Base-by-base conservation (phyloP, 352 stramenopile species). In the Pythium folliculosum region DNA sequence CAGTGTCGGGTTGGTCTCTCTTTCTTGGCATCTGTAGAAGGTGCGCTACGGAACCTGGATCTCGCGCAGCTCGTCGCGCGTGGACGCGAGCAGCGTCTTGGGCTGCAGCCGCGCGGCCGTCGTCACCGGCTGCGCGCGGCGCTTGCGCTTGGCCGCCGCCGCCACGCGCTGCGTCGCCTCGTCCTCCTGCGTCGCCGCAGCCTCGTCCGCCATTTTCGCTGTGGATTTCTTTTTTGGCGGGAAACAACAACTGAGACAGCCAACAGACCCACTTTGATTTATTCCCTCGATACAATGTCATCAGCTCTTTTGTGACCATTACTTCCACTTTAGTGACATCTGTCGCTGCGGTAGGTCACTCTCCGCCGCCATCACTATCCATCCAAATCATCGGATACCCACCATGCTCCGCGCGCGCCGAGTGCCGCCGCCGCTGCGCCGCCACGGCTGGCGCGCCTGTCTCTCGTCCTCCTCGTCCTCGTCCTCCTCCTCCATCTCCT, bases 51-150 rank as follows among this genome's bases (percentile, higher is more conserved):
- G 23, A 35, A 78, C 75, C 77, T 84, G 74, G 45, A 86, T 82
- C 44, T 78, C 74, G 32, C 61, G 72, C 58, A 86, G 53, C 23
- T 86, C 78, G 48, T 84, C 75, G 25, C 75, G 76, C 50, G 78
- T 86, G 30, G 76, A 75, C 32, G 70, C 69, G 27, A 77, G 76
- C 51, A 86, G 72, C 47, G 65, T 72, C 60, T 73, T 78, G 16
- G 69, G 51, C 60, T 81, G 74, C 21, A 84, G 62, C 40, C 69
- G 78, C n/a, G 76, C 70, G 17, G 75, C 76, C 1, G 78, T 82
- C 13, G 57, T 54, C 19, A 68, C 63, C 14, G 21, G 63, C 19
- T 35, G 49, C 38, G 61, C 38, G 47, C 77, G 78, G 60, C 76
- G 76, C 69, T 83, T 83, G 60, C 55, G 49, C 25, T 59, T 56